A percentile compares a stretch with the other conserved stretches of the same genome.
Evolutionary conservation across 257 asterid genomes (phyloP).

Genomic region (Plantago ovata): DNA sequence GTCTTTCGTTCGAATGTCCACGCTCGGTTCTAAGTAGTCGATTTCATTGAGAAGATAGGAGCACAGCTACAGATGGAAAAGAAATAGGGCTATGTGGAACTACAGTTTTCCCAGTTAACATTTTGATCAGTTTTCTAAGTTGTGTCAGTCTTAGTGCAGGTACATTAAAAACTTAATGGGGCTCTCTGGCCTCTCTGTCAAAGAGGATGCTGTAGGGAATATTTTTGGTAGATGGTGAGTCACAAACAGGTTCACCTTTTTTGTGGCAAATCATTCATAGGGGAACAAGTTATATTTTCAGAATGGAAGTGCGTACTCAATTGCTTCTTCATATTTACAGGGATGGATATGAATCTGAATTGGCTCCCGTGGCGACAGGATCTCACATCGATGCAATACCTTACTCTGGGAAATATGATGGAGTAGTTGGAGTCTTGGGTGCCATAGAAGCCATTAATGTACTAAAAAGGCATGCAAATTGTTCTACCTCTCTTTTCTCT

Average conservation of each 20-base stretch:
- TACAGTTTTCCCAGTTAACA: neutral
- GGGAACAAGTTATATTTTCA: too few relatives aligned
- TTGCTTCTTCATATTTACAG: constrained; percentile 24
- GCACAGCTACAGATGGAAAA: too few relatives aligned
- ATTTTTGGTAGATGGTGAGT: constrained; percentile 94
- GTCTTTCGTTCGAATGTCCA: too few relatives aligned
- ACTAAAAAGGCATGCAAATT: constrained; percentile 52
- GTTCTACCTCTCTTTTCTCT: neutral
- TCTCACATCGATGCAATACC: constrained; percentile 97
- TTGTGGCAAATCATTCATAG: neutral
- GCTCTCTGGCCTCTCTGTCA: constrained; percentile 66
- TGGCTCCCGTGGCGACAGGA: constrained; percentile 77
- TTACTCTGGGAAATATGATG: constrained; percentile 91
- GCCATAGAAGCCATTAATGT: constrained; percentile 94
- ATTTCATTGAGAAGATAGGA: too few relatives aligned
- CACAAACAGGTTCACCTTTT: neutral
- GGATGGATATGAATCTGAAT: constrained; percentile 74
- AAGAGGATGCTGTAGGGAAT: constrained; percentile 92
- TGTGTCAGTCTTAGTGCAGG: constrained; percentile 35
- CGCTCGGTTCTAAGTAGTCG: too few relatives aligned
- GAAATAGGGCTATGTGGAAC: too few relatives aligned
- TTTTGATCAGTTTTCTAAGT: neutral
- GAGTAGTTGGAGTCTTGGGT: constrained; percentile 94
- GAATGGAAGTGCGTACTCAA: too few relatives aligned
- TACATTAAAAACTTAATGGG: constrained; percentile 72